Conservation (phyloP, 192 early-diverging fungal species). For the Rhizophlyctis rosea region DNA sequence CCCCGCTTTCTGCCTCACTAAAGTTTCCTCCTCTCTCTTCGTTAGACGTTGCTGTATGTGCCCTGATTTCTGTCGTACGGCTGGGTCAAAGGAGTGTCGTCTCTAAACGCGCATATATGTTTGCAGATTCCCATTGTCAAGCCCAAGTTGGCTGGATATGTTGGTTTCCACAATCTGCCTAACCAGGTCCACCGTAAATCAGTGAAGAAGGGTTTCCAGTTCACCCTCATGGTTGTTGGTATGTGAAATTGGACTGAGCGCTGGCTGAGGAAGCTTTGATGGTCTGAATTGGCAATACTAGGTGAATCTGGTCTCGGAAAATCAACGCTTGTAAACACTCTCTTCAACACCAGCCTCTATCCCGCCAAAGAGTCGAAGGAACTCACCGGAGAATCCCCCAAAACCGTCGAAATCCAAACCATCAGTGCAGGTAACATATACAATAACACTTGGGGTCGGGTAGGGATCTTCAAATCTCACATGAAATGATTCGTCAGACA, state of each 20-base stretch:
- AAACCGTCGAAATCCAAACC: slow-evolving; percentile 60
- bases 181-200: slow-evolving; percentile 81
- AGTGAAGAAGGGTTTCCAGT: slow-evolving; percentile 94
- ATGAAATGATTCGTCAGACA: slow-evolving; percentile 56
- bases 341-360: slow-evolving; percentile 74
- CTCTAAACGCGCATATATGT: not conserved
- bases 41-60: not conserved
- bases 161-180: slow-evolving; percentile 58
- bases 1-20: not conserved
- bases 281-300: slow-evolving; percentile 3
- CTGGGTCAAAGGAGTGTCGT: not conserved
- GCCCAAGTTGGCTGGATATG: slow-evolving; percentile 50
- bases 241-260: too few relatives aligned
- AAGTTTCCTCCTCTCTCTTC: not conserved
- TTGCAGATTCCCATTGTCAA: slow-evolving; percentile 50
- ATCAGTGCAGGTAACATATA: slow-evolving; percentile 42
- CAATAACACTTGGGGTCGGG: too few relatives aligned
- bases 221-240: slow-evolving; percentile 65
- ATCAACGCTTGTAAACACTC: slow-evolving; percentile 61
- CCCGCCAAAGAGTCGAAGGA: slow-evolving; percentile 74
- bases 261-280: not conserved
- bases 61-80: not conserved
- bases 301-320: slow-evolving; percentile 64
- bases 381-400: slow-evolving; percentile 65
- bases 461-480: too few relatives aligned